Evolutionary conservation across 1,284 basidiomycete genomes (phyloP).

Genomic region (Cerrena zonata): DNA sequence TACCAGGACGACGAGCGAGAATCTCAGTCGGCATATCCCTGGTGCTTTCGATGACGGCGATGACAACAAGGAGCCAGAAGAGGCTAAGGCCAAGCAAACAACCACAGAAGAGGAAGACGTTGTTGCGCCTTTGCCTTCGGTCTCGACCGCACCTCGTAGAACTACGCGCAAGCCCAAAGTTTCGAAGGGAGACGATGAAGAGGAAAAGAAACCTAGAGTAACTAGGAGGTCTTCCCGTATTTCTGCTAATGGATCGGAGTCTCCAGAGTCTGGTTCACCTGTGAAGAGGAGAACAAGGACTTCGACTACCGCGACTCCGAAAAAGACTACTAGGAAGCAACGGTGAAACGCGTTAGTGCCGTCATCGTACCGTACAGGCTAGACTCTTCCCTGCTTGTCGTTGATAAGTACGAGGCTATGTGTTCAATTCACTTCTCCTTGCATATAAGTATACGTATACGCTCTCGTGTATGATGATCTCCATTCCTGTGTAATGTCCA

Average conservation of each 20-base stretch:
- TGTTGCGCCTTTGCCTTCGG: constrained; percentile 43
- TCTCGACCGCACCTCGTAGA: constrained; percentile 27
- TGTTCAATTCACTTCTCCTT: background rate
- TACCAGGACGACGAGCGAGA: background rate
- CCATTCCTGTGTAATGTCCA: no score
- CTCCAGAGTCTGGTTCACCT: constrained; percentile 24
- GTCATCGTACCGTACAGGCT: no score
- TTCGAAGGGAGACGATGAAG: constrained; percentile 12
- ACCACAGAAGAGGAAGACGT: constrained; percentile 39
- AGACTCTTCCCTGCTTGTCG: no score
- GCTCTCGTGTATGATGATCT: no score
- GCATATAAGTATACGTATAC: background rate
- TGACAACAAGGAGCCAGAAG: constrained; percentile 30
- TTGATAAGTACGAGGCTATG: background rate
- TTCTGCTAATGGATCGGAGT: constrained; percentile 16
- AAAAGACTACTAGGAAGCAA: constrained; percentile 1
- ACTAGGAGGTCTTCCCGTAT: constrained; percentile 15
- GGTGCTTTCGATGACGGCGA: constrained; percentile 52
- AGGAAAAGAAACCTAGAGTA: constrained; percentile 6
- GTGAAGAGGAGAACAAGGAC: constrained; percentile 13
- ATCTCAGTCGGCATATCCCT: constrained; percentile 41
- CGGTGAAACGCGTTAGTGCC: no score
- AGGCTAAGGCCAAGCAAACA: constrained; percentile 22
- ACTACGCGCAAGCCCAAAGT: constrained; percentile 20
- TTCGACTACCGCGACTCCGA: background rate